Percentiles rank a stretch among this genome's conserved stretches.
Evolutionary conservation across 2,329 filamentous ascomycete species (phyloP).

Genomic region (Aspergillus sp.): DNA sequence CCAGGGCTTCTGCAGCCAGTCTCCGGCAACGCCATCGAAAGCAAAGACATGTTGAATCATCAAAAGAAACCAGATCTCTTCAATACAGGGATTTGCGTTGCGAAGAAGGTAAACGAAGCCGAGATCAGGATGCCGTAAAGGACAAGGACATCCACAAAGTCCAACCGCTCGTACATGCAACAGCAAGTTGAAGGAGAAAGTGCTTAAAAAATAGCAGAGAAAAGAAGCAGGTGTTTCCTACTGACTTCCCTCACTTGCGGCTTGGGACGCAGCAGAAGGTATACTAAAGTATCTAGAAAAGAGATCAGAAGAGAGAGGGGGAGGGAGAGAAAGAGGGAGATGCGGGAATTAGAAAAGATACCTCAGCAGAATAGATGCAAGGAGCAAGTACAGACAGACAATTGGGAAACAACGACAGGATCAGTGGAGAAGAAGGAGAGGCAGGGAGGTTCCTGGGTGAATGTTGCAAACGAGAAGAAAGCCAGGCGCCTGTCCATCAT

Average conservation of each 20-base stretch:
- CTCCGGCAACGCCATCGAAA: slow-evolving; percentile 25
- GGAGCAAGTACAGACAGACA: neutral
- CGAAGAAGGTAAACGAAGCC: slow-evolving; percentile 14
- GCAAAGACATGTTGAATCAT: slow-evolving; percentile 28
- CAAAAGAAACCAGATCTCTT: neutral
- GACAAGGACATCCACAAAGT: slow-evolving; percentile 19
- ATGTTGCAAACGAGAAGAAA: neutral
- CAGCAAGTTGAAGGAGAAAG: slow-evolving; percentile 21
- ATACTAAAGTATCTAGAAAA: slow-evolving; percentile 23
- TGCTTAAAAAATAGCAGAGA: slow-evolving; percentile 23
- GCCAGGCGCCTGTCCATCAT: neutral
- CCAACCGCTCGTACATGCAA: slow-evolving; percentile 27
- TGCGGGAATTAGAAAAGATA: slow-evolving; percentile 16
- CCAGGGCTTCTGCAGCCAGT: slow-evolving; percentile 25
- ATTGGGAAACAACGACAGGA: slow-evolving; percentile 21
- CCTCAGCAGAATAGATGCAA: slow-evolving; percentile 1
- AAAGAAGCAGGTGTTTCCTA: slow-evolving; percentile 17
- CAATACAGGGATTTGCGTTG: neutral
- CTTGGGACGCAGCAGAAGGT: slow-evolving; percentile 12
- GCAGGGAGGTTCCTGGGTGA: neutral
- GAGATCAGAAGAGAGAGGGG: slow-evolving; percentile 11
- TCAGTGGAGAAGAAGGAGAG: slow-evolving; percentile 9
- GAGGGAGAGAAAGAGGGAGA: slow-evolving; percentile 13
- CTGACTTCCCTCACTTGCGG: neutral
- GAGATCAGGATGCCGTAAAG: slow-evolving; percentile 10